Base-by-base conservation (phyloP, 192 early-diverging fungal species). In the Gamsiella multidivaricata region DNA sequence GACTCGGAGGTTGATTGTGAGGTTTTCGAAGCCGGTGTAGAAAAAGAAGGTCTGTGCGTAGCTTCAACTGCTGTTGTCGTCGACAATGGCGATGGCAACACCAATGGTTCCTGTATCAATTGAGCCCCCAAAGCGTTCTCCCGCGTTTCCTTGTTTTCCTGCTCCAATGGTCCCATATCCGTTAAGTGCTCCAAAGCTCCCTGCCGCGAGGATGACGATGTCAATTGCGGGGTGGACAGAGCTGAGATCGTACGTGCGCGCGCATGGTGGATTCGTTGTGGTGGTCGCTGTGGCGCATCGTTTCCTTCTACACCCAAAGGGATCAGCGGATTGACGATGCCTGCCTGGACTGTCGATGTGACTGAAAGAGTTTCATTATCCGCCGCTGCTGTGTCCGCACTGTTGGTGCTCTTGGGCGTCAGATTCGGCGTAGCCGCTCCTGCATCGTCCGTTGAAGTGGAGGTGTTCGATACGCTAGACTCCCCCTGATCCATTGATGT, bases 161-260 rank as follows among this genome's bases (percentile, higher is more conserved):
- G 22, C 33, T 69, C 74, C 28, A 78, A 28, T 14, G 74, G 74
- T 3, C 74, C 74, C 61, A 78, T 56, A 45, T 69, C 61, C 2
- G 65, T 31, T 26, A 78, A 45, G 41, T 69, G 63, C 31, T 78
- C 60, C 52, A 76, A 25, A 8, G 73, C 39, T 14, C 8, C 28
- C 22, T 54, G 57, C 22, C 47, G 57, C 29, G 61, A 17, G n/a
- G n/a, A n/a, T n/a, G n/a, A n/a, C n/a, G n/a, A n/a, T n/a, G n/a
- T n/a, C n/a, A n/a, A n/a, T n/a, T n/a, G n/a, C n/a, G n/a, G n/a
- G n/a, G n/a, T n/a, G n/a, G n/a, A n/a, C n/a, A n/a, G n/a, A n/a
- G n/a, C n/a, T n/a, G n/a, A n/a, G n/a, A n/a, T n/a, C n/a, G n/a
- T n/a, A n/a, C 18, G 14, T 18, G 12, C 18, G 29, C 59, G 9